Evolutionary conservation across 495 filamentous ascomycete genomes (phyloP).

Genomic region (Platismatia glauca): DNA sequence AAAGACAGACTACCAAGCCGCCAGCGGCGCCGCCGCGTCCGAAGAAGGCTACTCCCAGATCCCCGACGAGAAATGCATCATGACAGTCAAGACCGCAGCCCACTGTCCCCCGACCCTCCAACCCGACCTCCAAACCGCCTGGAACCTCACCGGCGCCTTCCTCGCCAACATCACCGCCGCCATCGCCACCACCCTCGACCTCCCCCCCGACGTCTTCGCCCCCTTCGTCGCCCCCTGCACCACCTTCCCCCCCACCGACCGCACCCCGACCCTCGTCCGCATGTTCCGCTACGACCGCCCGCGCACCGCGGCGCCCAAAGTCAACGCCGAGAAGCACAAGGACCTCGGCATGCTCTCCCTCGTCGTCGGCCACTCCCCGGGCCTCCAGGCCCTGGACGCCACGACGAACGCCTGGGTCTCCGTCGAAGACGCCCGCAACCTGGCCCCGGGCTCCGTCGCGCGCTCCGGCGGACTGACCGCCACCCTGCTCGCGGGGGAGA

Average conservation of each 20-base stretch:
- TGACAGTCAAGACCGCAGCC: slow-evolving; percentile 15
- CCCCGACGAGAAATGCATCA: slow-evolving; percentile 19
- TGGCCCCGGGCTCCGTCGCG: slow-evolving; percentile 6
- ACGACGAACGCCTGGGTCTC: slow-evolving; percentile 8
- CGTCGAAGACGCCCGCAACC: slow-evolving; percentile 12
- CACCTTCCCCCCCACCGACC: slow-evolving; percentile 1
- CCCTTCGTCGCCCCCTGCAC: slow-evolving; percentile 18
- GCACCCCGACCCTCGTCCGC: slow-evolving; percentile 19
- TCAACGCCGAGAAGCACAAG: slow-evolving; percentile 22
- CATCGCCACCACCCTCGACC: slow-evolving; percentile 11
- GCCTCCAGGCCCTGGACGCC: slow-evolving; percentile 15
- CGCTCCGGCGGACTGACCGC: slow-evolving; percentile 20
- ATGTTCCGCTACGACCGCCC: slow-evolving; percentile 23
- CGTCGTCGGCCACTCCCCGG: slow-evolving; percentile 21
- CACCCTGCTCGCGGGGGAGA: slow-evolving; percentile 19
- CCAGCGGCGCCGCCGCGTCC: slow-evolving; percentile 16
- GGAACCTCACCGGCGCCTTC: slow-evolving; percentile 19
- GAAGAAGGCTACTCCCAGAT: slow-evolving; percentile 23
- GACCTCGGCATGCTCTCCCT: slow-evolving; percentile 21
- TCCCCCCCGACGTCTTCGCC: slow-evolving; percentile 8
- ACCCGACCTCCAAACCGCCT: slow-evolving; percentile 6
- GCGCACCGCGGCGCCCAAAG: slow-evolving; percentile 3
- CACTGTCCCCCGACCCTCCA: slow-evolving; percentile 11
- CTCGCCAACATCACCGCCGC: slow-evolving; percentile 2
- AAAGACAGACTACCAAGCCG: slow-evolving; percentile 17